phyloP scores from a whole-genome alignment of 2,329 filamentous ascomycete species.

The Ophiostoma angusticollis region DNA sequence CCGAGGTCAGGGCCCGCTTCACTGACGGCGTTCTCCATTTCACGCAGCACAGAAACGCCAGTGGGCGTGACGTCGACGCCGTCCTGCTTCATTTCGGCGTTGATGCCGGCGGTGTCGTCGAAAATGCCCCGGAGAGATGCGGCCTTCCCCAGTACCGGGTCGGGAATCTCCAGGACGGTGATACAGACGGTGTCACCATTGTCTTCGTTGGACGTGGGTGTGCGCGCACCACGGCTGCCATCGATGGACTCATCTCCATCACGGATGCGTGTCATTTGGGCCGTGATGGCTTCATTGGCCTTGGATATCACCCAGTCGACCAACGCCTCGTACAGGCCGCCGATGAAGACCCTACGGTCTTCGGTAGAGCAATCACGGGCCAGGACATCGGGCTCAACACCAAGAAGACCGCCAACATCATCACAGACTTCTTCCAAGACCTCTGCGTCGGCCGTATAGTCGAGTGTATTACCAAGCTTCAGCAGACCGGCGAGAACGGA shows the following conservation, averaged over 20 bases:
- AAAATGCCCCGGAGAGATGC: slow-evolving; percentile 83
- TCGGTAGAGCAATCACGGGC: slow-evolving; percentile 67
- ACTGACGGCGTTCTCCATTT: slow-evolving; percentile 72
- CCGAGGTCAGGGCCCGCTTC: slow-evolving; percentile 70
- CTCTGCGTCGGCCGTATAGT: slow-evolving; percentile 74
- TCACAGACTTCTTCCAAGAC: slow-evolving; percentile 76
- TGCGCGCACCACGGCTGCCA: slow-evolving; percentile 42
- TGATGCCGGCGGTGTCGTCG: slow-evolving; percentile 85
- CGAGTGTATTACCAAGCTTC: slow-evolving; percentile 82
- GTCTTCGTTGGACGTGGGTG: slow-evolving; percentile 57
- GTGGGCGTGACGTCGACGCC: slow-evolving; percentile 63
- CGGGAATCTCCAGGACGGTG: slow-evolving; percentile 76
- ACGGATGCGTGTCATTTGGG: slow-evolving; percentile 55
- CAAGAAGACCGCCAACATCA: slow-evolving; percentile 75
- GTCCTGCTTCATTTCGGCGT: slow-evolving; percentile 93
- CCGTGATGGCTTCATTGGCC: slow-evolving; percentile 72
- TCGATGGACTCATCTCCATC: slow-evolving; percentile 56
- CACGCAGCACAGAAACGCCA: slow-evolving; percentile 71
- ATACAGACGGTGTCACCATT: slow-evolving; percentile 76
- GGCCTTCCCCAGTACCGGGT: slow-evolving; percentile 70
- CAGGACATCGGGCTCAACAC: slow-evolving; percentile 75
- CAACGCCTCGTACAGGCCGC: slow-evolving; percentile 80
- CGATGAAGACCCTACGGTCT: slow-evolving; percentile 71
- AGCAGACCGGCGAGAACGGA: slow-evolving; percentile 75
- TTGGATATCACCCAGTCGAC: slow-evolving; percentile 90